phyloP scores from a whole-genome alignment of 202 grass and related monocot genomes.

The Dendrocalamus latiflorus region DNA sequence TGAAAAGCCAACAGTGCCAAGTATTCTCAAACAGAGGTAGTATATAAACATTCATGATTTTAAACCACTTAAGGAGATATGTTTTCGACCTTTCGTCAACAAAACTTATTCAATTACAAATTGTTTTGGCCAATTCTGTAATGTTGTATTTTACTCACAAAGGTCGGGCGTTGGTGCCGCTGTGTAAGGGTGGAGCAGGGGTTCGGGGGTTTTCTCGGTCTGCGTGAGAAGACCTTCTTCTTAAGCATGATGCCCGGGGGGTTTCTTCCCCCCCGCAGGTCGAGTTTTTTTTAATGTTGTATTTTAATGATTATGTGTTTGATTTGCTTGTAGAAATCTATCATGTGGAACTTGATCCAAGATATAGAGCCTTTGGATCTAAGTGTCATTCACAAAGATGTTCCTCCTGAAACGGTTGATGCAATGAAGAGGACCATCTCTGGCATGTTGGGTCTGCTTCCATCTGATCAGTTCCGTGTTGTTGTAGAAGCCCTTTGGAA shows the following conservation, averaged over 20 bases:
- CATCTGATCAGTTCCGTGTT: constrained; percentile 93
- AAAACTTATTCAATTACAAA: not conserved
- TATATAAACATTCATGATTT: not conserved
- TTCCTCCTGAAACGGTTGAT: constrained; percentile 81
- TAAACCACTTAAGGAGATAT: not conserved
- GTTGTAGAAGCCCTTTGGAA: constrained; percentile 81
- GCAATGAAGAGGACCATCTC: constrained; percentile 96
- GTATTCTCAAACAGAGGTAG: no score
- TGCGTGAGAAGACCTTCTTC: no score
- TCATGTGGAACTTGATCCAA: constrained; percentile 85
- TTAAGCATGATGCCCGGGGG: no score
- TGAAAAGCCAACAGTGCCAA: no score
- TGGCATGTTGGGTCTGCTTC: constrained; percentile 88
- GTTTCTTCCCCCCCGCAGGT: no score
- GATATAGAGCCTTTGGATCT: constrained; percentile 92
- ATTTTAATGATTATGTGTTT: constrained; percentile 21
- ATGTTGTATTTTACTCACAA: constrained; percentile 18
- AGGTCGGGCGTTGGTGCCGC: no score
- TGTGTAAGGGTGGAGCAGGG: no score
- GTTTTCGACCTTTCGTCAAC: not conserved
- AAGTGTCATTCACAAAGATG: constrained; percentile 86
- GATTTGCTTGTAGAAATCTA: constrained; percentile 58
- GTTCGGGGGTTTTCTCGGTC: no score
- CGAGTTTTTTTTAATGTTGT: no score
- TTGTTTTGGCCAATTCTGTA: not conserved